phyloP scores from a whole-genome alignment of 768 basidiomycete genomes.

The Gymnopilus junonius region DNA sequence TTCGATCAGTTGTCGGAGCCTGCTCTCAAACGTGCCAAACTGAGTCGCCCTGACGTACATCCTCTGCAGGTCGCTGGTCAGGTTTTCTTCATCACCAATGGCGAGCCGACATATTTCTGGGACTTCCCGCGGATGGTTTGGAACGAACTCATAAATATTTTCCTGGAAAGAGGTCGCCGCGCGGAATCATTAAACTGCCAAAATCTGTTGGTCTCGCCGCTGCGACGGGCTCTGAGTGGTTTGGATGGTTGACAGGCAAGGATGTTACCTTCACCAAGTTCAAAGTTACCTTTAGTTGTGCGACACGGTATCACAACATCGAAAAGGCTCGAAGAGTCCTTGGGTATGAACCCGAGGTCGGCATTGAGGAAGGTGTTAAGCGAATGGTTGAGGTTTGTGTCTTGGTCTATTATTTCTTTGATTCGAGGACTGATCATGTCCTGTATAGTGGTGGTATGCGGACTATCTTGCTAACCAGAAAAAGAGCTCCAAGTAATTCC shows the following conservation, averaged over 20 bases:
- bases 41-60: constrained; percentile 45
- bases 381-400: constrained; percentile 71
- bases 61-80: constrained; percentile 89
- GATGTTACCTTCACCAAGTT: constrained; percentile 87
- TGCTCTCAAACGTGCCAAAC: constrained; percentile 56
- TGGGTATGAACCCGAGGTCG: constrained; percentile 92
- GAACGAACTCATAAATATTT: constrained; percentile 65
- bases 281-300: constrained; percentile 81
- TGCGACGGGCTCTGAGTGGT: constrained; percentile 76
- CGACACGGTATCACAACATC: constrained; percentile 88
- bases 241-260: constrained; percentile 72
- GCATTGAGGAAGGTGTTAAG: constrained; percentile 86
- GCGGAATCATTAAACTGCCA: constrained; percentile 52
- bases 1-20: constrained; percentile 80
- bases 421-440: not conserved
- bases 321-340: constrained; percentile 91
- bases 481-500: constrained; percentile 23
- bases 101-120: constrained; percentile 97
- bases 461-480: constrained; percentile 45
- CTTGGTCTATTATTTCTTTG: not conserved
- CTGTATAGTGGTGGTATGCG: constrained; percentile 49
- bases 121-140: constrained; percentile 87
- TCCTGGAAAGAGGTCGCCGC: constrained; percentile 52
- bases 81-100: constrained; percentile 96
- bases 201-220: constrained; percentile 68